Conservation (phyloP, 2,329 filamentous ascomycete species). For the Apiospora phragmitis region DNA sequence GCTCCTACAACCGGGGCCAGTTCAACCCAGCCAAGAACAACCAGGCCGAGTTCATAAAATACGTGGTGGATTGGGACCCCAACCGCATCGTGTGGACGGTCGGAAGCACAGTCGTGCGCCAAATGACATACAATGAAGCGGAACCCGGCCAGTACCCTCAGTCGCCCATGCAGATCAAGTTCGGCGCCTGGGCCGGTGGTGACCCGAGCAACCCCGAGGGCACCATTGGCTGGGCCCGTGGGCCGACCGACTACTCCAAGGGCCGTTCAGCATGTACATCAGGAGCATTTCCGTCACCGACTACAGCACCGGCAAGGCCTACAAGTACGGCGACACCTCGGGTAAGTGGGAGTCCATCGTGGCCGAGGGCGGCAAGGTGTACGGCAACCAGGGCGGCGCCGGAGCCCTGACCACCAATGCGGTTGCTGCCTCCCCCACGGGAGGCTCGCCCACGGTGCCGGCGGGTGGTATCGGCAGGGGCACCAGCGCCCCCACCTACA, state of each 20-base stretch:
- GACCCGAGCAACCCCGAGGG: conserved; percentile 77
- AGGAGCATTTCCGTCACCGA: conserved; percentile 76
- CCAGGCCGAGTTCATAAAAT: conserved; percentile 78
- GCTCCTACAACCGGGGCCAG: conserved; percentile 82
- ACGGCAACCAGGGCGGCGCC: conserved; percentile 62
- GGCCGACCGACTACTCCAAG: conserved; percentile 77
- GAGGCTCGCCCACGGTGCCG: conserved; percentile 65
- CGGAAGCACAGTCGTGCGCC: conserved; percentile 74
- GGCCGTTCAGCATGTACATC: conserved; percentile 85
- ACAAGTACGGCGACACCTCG: conserved; percentile 76
- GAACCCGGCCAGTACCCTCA: conserved; percentile 81
- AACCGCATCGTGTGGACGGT: conserved; percentile 86
- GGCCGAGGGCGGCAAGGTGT: conserved; percentile 76
- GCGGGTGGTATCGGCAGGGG: conserved; percentile 67
- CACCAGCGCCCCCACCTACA: conserved; percentile 49
- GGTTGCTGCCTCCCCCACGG: conserved; percentile 64
- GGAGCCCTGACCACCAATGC: conserved; percentile 53
- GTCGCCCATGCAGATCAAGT: conserved; percentile 91
- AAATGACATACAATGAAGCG: conserved; percentile 69
- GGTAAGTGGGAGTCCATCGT: conserved; percentile 82
- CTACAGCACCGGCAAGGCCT: conserved; percentile 88
- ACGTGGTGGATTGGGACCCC: conserved; percentile 88
- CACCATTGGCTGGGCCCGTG: conserved; percentile 88
- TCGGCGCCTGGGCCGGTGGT: conserved; percentile 90
- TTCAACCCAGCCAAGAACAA: conserved; percentile 72